A percentile compares a stretch with the other conserved stretches of the same genome.
Conservation (phyloP, 345 rosid genomes). For the Clausena lansium region DNA sequence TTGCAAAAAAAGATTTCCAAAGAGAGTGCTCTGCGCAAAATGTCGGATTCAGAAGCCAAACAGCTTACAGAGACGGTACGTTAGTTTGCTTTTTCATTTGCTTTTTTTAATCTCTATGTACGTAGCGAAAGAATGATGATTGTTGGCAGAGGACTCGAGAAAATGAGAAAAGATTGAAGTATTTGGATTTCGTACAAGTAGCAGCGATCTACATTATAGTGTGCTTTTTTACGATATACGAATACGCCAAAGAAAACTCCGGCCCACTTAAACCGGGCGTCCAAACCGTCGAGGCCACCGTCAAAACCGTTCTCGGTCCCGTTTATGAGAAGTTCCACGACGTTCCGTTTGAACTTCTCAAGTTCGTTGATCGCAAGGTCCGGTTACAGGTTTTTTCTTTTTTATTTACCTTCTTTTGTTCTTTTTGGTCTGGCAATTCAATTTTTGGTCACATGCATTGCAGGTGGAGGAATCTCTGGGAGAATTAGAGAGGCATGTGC, state of each 20-base stretch:
- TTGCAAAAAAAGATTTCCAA: not conserved
- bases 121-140: not conserved
- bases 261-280: slow-evolving; percentile 76
- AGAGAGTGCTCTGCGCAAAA: not conserved
- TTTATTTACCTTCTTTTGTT: not conserved
- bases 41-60: slow-evolving; percentile 31
- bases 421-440: not conserved
- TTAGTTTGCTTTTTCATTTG: not conserved
- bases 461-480: slow-evolving; percentile 56
- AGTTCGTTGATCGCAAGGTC: slow-evolving; percentile 71
- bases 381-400: not conserved
- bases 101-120: not conserved
- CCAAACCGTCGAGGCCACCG: slow-evolving; percentile 57
- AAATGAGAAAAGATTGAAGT: slow-evolving; percentile 42
- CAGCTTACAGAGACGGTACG: slow-evolving; percentile 23
- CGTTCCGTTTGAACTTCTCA: slow-evolving; percentile 60
- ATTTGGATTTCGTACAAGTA: slow-evolving; percentile 57
- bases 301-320: slow-evolving; percentile 58
- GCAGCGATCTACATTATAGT: slow-evolving; percentile 41
- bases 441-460: slow-evolving; percentile 1
- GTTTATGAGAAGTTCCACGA: slow-evolving; percentile 55
- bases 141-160: slow-evolving; percentile 22
- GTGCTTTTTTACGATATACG: slow-evolving; percentile 50
- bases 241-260: slow-evolving; percentile 67
- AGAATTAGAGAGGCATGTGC: slow-evolving; percentile 52